Percentiles rank a stretch among this genome's conserved stretches.
Evolutionary conservation across 306 rosid genomes (phyloP).

Genomic region (Casuarina equisetifolia): DNA sequence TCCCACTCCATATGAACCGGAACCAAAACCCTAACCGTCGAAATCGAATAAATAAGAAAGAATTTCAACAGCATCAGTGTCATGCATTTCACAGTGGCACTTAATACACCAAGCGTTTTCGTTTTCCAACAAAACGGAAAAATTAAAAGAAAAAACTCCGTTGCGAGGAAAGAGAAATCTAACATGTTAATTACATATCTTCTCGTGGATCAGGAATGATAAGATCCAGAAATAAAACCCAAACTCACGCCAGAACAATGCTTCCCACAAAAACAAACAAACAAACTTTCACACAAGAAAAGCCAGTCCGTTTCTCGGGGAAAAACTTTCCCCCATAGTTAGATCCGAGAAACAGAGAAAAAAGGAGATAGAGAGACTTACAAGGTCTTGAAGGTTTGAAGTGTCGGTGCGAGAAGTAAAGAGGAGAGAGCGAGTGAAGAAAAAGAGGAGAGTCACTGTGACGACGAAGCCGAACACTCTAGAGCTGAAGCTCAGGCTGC

Average conservation of each 20-base stretch:
- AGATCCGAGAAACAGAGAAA: neutral
- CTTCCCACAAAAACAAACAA: neutral
- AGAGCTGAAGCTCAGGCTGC: slow-evolving; percentile 20
- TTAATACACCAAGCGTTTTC: neutral
- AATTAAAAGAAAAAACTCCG: neutral
- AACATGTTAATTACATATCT: slow-evolving; percentile 10
- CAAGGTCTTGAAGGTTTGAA: slow-evolving; percentile 37
- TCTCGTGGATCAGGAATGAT: slow-evolving; percentile 18
- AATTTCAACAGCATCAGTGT: slow-evolving; percentile 3
- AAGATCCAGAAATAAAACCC: slow-evolving; percentile 31
- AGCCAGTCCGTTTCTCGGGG: neutral
- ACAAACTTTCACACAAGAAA: neutral
- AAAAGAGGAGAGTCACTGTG: slow-evolving; percentile 35
- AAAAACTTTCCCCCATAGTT: neutral
- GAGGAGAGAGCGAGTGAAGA: slow-evolving; percentile 54
- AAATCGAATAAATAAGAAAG: slow-evolving; percentile 2
- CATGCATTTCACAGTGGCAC: slow-evolving; percentile 2
- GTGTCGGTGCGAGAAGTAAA: slow-evolving; percentile 47
- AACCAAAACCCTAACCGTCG: slow-evolving; percentile 50
- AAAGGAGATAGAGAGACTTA: slow-evolving; percentile 32
- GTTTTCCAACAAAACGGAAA: slow-evolving; percentile 1
- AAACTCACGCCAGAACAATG: neutral
- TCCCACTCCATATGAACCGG: slow-evolving; percentile 42
- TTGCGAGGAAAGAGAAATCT: slow-evolving; percentile 4
- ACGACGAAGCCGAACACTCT: slow-evolving; percentile 43